phyloP scores from a whole-genome alignment of 352 stramenopile genomes.

The Pythium phragmiticola region DNA sequence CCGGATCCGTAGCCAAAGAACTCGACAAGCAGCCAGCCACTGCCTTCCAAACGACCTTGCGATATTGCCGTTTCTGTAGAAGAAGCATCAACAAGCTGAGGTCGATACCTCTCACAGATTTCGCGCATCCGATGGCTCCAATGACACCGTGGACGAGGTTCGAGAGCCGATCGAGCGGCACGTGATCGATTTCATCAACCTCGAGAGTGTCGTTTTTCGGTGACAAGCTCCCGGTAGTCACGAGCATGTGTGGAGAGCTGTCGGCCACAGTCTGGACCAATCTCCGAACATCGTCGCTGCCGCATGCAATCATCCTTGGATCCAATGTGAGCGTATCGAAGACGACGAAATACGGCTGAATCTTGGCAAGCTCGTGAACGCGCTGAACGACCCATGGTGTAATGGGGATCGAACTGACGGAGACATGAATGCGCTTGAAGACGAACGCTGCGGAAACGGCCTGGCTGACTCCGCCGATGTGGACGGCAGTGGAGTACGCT shows the following conservation, averaged over 20 bases:
- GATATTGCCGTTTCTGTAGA: not conserved
- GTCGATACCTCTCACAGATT: not conserved
- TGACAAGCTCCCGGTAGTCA: constrained; percentile 2
- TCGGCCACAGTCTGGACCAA: not conserved
- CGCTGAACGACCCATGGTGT: constrained; percentile 8
- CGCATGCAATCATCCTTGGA: constrained; percentile 8
- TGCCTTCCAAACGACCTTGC: constrained; percentile 9
- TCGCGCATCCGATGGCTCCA: not conserved
- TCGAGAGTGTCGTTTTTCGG: not conserved
- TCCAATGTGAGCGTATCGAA: constrained; percentile 10
- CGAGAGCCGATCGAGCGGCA: not conserved
- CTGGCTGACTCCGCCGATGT: not conserved
- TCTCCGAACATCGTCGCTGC: not conserved
- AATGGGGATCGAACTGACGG: not conserved
- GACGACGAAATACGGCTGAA: not conserved
- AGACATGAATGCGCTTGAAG: constrained; percentile 8
- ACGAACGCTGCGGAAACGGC: not conserved
- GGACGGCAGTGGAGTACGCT: not conserved
- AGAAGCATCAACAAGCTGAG: constrained; percentile 4
- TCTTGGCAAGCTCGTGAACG: not conserved
- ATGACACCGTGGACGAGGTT: constrained; percentile 1
- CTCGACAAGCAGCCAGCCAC: not conserved
- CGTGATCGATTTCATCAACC: not conserved
- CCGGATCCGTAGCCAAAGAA: not conserved
- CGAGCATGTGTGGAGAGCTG: not conserved